Evolutionary conservation across 768 basidiomycete species (phyloP), one percentile per base, ranked within the genome.

Genomic region (Lentinula sp.): DNA sequence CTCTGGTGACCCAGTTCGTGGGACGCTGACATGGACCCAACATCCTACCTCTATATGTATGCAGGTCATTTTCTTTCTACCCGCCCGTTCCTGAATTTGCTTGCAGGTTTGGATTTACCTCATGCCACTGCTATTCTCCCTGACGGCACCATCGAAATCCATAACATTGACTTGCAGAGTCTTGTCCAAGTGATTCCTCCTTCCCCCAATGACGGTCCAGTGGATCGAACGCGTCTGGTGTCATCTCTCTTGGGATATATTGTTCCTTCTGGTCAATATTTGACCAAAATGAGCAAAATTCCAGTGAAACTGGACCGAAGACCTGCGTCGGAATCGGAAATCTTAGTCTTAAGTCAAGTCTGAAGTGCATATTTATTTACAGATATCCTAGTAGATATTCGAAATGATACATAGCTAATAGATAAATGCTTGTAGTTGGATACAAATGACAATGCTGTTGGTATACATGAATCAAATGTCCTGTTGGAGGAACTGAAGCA

Each of bases 1-100:
- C 0, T 82, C 85, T 2, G 95, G 93, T 0, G 94, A 96, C 71
- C 93, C 95, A 4, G 87, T 93, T 7, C 81, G 95, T 50, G 94
- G 94, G 2, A 95, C 95, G 1, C 74, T 97, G 48, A 84, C 93
- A 69, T 97, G 93, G 92, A 80, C 85, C 2, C 82, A 77, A 54
- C 86, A 95, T 76, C 92, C 94, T 0, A 74, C 85, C 23, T 81
- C 86, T 18, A 75, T 93, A 41, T 86, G 93, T 95, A 67, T 68
- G 90, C 83, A 39, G 3, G 56, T 50, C 35, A 13, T 37, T 50
- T 23, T n/a, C 28, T 35, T 18, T 61, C 57, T 33, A 61, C 41
- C 45, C n/a, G 49, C 39, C 54, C 28, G 41, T 42, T 33, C 33
- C 46, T 43, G 41, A 23, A 42, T 55, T 18, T 16, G 49, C 50